phyloP scores from a whole-genome alignment of 768 basidiomycete genomes.

The Pisolithus tinctorius region DNA sequence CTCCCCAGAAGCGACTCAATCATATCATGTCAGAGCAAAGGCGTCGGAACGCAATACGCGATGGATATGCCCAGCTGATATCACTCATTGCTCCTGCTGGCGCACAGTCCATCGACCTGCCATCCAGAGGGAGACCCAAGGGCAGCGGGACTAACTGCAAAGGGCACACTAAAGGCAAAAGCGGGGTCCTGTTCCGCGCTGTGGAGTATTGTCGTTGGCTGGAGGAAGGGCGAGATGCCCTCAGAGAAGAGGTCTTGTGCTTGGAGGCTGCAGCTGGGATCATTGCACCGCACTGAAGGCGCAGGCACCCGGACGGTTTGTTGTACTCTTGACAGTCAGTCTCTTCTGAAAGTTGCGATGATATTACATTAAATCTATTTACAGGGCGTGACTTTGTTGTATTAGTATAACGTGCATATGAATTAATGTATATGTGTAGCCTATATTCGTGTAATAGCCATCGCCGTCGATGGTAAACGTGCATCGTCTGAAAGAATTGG shows the following conservation, averaged over 20 bases:
- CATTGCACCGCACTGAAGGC: slow-evolving; percentile 6
- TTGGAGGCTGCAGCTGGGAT: slow-evolving; percentile 65
- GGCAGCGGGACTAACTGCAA: slow-evolving; percentile 63
- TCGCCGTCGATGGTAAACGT: too few relatives aligned
- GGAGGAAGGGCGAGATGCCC: slow-evolving; percentile 72
- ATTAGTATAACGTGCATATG: background rate
- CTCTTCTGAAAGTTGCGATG: background rate
- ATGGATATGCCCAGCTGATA: slow-evolving; percentile 84
- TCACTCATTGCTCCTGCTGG: slow-evolving; percentile 76
- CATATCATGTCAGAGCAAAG: slow-evolving; percentile 96
- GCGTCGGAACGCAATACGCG: slow-evolving; percentile 85
- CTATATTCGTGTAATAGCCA: too few relatives aligned
- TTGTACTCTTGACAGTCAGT: slow-evolving; percentile 10
- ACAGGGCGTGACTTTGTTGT: background rate
- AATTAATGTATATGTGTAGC: too few relatives aligned
- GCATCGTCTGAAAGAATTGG: too few relatives aligned
- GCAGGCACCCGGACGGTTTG: background rate
- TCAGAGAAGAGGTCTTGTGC: slow-evolving; percentile 60
- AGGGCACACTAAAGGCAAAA: slow-evolving; percentile 78
- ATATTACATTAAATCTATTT: background rate
- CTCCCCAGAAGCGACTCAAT: slow-evolving; percentile 82
- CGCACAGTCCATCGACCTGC: slow-evolving; percentile 62
- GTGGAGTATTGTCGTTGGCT: slow-evolving; percentile 82
- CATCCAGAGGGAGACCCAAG: slow-evolving; percentile 73
- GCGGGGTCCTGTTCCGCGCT: slow-evolving; percentile 80